Conservation (phyloP, 352 stramenopile species). For the Globisporangium ultimum region DNA sequence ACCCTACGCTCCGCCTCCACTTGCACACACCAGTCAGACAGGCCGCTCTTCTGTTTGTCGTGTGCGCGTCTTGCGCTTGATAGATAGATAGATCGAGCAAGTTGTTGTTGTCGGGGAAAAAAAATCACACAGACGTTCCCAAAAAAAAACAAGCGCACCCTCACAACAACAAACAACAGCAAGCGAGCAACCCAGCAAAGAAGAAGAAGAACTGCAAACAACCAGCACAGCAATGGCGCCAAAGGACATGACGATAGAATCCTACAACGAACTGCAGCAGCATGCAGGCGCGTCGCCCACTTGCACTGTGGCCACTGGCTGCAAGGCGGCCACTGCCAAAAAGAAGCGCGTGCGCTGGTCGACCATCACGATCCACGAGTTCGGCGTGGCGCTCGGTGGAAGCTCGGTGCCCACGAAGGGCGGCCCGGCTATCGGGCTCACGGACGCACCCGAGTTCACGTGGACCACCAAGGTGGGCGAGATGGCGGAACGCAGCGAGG, state of each 20-base stretch:
- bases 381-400: constrained; percentile 33
- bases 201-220: constrained; percentile 1
- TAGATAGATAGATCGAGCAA: too few relatives aligned
- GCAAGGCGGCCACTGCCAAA: background rate
- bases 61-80: too few relatives aligned
- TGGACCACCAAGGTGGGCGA: constrained; percentile 63
- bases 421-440: constrained; percentile 48
- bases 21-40: too few relatives aligned
- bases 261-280: constrained; percentile 8
- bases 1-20: too few relatives aligned
- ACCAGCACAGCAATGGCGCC: constrained; percentile 29
- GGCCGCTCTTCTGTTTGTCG: too few relatives aligned
- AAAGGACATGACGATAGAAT: constrained; percentile 27
- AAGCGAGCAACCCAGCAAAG: constrained; percentile 6
- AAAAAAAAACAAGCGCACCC: constrained; percentile 10
- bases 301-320: background rate
- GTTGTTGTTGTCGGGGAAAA: too few relatives aligned
- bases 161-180: constrained; percentile 7
- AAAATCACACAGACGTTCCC: too few relatives aligned
- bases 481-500: constrained; percentile 56
- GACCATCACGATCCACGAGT: constrained; percentile 60
- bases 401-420: constrained; percentile 47
- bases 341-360: constrained; percentile 54
- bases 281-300: background rate
- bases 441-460: constrained; percentile 49